Conservation (phyloP, 805 yeast genomes). For the Candida sanyiensis region DNA sequence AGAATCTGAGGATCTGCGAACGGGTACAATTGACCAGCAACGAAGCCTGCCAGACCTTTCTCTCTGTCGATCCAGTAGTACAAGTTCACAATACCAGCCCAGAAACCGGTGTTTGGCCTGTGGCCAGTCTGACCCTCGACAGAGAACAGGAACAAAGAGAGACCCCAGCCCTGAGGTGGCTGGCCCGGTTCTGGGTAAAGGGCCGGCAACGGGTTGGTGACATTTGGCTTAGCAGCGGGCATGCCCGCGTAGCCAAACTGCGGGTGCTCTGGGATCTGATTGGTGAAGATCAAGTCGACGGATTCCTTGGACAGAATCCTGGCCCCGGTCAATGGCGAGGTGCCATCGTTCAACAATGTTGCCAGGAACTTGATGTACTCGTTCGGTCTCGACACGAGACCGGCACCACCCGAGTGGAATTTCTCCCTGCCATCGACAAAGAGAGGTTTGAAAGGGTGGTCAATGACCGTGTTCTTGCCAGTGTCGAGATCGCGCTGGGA, state of each 20-base stretch:
- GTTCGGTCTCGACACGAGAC: conserved; percentile 34
- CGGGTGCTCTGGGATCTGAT: conserved; percentile 30
- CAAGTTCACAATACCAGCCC: conserved; percentile 38
- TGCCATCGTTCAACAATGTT: conserved; percentile 36
- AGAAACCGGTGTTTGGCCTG: conserved; percentile 30
- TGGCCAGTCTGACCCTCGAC: conserved; percentile 31
- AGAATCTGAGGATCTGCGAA: conserved; percentile 23
- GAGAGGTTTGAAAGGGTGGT: conserved; percentile 12
- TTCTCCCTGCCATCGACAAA: conserved; percentile 7
- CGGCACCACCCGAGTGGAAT: conserved; percentile 39
- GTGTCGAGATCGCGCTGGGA: conserved; percentile 20
- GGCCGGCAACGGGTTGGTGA: conserved; percentile 17
- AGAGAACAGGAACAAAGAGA: conserved; percentile 27
- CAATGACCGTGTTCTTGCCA: conserved; percentile 11
- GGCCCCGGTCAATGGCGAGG: conserved; percentile 31
- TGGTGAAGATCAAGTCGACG: conserved; percentile 21
- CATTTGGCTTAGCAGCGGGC: conserved; percentile 10
- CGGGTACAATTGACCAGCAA: conserved; percentile 36
- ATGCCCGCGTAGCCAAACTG: conserved; percentile 18
- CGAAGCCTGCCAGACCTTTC: conserved; percentile 35
- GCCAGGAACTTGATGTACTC: conserved; percentile 37
- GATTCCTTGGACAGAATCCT: conserved; percentile 30
- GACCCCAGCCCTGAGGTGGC: conserved; percentile 30
- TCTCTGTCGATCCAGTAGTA: conserved; percentile 38
- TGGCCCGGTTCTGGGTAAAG: conserved; percentile 23